phyloP scores from a whole-genome alignment of 352 stramenopile species.

The Phytophthora vignae region DNA sequence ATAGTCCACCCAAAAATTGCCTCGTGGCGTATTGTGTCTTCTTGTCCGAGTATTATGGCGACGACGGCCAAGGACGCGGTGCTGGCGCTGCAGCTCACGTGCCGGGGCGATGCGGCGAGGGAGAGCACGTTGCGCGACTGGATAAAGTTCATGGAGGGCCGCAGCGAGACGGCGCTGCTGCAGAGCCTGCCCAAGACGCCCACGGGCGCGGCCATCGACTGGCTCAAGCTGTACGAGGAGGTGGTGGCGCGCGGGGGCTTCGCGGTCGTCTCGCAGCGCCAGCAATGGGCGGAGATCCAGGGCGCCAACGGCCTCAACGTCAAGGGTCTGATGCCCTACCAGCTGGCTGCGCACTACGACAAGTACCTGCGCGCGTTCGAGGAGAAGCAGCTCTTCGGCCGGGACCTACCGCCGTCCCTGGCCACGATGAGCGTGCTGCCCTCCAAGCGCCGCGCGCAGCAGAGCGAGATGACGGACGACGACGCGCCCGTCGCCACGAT shows the following conservation, averaged over 20 bases:
- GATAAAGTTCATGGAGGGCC: constrained; percentile 61
- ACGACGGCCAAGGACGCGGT: constrained; percentile 45
- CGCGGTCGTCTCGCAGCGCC: constrained; percentile 53
- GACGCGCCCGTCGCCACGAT: constrained; percentile 62
- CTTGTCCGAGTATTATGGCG: background rate
- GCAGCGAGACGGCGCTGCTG: constrained; percentile 52
- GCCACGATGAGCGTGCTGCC: constrained; percentile 28
- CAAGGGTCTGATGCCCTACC: constrained; percentile 66
- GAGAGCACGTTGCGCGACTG: constrained; percentile 69
- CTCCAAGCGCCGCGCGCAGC: constrained; percentile 39
- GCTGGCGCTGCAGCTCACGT: constrained; percentile 74
- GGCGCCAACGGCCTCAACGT: constrained; percentile 59
- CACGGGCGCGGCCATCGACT: constrained; percentile 67
- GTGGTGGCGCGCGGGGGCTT: constrained; percentile 75
- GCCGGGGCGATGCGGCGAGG: constrained; percentile 61
- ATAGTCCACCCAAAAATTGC: too few species aligned
- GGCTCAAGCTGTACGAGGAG: constrained; percentile 85
- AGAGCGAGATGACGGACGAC: constrained; percentile 17
- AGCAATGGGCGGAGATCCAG: constrained; percentile 64
- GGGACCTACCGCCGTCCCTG: constrained; percentile 47
- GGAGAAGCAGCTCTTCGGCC: constrained; percentile 79
- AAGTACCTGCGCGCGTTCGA: constrained; percentile 69
- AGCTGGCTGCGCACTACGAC: constrained; percentile 70
- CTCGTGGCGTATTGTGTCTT: too few species aligned
- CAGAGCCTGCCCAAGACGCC: constrained; percentile 63